Conservation (phyloP, 352 stramenopile species). For the Phytophthora litchii region DNA sequence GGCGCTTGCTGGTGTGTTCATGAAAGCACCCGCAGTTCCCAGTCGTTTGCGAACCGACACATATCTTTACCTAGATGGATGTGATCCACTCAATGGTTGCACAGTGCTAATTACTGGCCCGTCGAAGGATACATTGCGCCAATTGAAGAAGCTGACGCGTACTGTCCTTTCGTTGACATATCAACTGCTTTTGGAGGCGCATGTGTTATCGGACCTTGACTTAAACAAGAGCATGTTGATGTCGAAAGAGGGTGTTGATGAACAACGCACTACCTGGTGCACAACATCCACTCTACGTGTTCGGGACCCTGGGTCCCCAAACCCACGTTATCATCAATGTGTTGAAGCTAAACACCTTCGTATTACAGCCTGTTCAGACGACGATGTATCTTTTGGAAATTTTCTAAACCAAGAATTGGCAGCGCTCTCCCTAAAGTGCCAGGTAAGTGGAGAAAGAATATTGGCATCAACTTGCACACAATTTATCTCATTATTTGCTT, state of each 20-base stretch:
- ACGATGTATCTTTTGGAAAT: slow-evolving; percentile 84
- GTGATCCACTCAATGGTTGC: slow-evolving; percentile 93
- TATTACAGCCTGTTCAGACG: slow-evolving; percentile 63
- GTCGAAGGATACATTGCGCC: slow-evolving; percentile 86
- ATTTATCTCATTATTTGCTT: slow-evolving; percentile 9
- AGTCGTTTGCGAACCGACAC: slow-evolving; percentile 68
- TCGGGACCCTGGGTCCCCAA: slow-evolving; percentile 48
- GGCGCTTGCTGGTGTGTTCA: slow-evolving; percentile 36
- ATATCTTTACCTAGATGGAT: slow-evolving; percentile 96
- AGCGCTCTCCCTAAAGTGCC: slow-evolving; percentile 71
- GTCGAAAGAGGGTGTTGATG: slow-evolving; percentile 25
- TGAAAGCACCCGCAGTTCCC: slow-evolving; percentile 27
- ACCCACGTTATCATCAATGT: slow-evolving; percentile 74
- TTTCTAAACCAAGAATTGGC: slow-evolving; percentile 79
- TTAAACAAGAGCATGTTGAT: slow-evolving; percentile 50
- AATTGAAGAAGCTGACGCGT: slow-evolving; percentile 92
- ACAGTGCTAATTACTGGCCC: slow-evolving; percentile 94
- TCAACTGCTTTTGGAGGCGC: slow-evolving; percentile 95
- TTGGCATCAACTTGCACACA: slow-evolving; percentile 2
- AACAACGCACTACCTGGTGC: slow-evolving; percentile 63
- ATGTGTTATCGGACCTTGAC: slow-evolving; percentile 91
- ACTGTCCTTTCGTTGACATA: slow-evolving; percentile 95
- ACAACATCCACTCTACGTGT: slow-evolving; percentile 77
- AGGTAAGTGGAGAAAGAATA: slow-evolving; percentile 46
- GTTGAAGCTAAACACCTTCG: slow-evolving; percentile 70